Base-by-base conservation (phyloP, 371 early-diverging fungal species). In the Mortierella sp. region DNA sequence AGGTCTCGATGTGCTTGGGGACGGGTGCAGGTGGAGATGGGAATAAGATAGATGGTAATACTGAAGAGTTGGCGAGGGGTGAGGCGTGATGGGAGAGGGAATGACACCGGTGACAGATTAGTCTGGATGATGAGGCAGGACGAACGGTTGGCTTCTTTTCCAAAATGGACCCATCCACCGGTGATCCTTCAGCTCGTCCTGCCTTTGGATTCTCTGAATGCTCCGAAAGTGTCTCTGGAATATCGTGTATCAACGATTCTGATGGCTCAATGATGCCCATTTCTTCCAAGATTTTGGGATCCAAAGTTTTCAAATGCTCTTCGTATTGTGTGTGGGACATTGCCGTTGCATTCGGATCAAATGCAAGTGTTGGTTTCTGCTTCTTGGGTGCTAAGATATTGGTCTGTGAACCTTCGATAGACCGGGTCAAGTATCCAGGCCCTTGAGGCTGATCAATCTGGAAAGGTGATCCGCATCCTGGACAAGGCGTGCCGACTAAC, bases 91-190 rank as follows among this genome's bases (percentile, higher is more conserved):
- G 70, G 15, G 60, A 48, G n/a, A 76, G 58, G 0, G 78, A 76
- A 24, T 76, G 78, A 28, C 78, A 76, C 7, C 78, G 64, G 15
- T 69, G 61, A 37, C 78, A 76, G 50, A 76, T 32, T 1, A 76
- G 21, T 5, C 78, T 39, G 11, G 50, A 4, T 7, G 64, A 48
- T 0, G 54, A 27, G 1, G 21, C 14, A 1, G 58, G 28, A 23
- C 34, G 6, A 5, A 32, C 3, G 2, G 6, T 48, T 3, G 72
- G 61, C 26, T 58, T 64, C 55, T 41, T 50, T 8, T 56, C 52
- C 42, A 71, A 42, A 4, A 65, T 7, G 2, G 27, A 28, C 42
- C 17, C 42, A 4, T 23, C 28, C 4, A 19, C 27, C 30, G 2
- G 53, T 41, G 32, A 17, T 34, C 28, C 31, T 9, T 26, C 39